These are phyloP conservation scores for Zymoseptoria passerinii DNA, from an alignment of 2,329 filamentous ascomycete genomes.

Conservation along the genomic window DNA sequence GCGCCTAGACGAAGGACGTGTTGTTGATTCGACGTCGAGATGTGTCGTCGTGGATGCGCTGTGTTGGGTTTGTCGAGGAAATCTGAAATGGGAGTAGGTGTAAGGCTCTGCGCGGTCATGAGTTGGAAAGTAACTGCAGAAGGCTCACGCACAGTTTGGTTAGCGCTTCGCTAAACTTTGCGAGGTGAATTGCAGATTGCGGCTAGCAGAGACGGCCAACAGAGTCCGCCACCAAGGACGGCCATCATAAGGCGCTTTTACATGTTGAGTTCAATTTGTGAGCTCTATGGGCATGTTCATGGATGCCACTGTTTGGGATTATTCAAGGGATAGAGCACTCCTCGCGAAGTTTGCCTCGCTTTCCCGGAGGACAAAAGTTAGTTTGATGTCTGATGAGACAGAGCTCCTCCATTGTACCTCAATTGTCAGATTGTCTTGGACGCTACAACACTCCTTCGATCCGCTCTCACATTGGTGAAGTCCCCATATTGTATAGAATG, in stretches of 20 bases:
- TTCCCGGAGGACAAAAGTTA: neutral
- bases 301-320: neutral
- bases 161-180: neutral
- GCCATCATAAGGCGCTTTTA: neutral
- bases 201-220: neutral
- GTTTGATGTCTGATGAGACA: neutral
- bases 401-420: no score
- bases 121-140: neutral
- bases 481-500: no score
- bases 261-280: neutral
- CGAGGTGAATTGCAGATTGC: neutral
- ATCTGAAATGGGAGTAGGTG: neutral
- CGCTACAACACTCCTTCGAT: no score
- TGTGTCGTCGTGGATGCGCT: neutral
- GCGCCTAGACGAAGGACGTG: neutral
- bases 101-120: neutral
- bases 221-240: no score
- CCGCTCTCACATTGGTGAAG: no score
- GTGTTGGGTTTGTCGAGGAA: neutral
- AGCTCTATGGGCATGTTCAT: neutral
- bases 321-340: neutral
- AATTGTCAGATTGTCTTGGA: no score
- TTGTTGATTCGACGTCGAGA: neutral
- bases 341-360: neutral
- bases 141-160: neutral